Conservation (phyloP, 768 basidiomycete species). For the Kwoniella botswanensis region DNA sequence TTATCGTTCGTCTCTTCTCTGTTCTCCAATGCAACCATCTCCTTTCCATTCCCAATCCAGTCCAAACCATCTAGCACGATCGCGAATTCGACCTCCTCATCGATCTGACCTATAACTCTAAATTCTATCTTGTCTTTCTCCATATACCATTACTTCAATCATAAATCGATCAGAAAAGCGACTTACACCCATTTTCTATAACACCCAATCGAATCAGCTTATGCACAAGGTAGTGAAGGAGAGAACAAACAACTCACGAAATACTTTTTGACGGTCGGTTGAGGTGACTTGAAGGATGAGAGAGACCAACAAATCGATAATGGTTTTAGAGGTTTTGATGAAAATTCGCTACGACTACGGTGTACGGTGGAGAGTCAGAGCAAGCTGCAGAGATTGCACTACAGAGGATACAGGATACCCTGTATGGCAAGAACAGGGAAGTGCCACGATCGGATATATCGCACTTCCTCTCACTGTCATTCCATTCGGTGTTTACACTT, state of each 20-base stretch:
- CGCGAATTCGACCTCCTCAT: neutral
- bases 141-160: neutral
- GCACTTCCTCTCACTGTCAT: neutral
- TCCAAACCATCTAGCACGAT: neutral
- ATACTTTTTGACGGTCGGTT: slow-evolving; percentile 21
- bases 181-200: slow-evolving; percentile 43
- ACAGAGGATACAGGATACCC: neutral
- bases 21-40: too few species aligned
- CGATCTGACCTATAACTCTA: neutral
- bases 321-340: slow-evolving; percentile 1
- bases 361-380: neutral
- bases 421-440: neutral
- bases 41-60: too few species aligned
- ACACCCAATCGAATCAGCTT: slow-evolving; percentile 3
- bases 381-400: neutral
- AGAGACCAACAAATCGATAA: neutral
- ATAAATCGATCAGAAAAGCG: neutral
- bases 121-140: neutral
- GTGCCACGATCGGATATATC: slow-evolving; percentile 19
- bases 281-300: slow-evolving; percentile 31
- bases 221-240: neutral
- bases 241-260: slow-evolving; percentile 16
- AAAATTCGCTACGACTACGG: neutral
- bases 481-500: slow-evolving; percentile 9
- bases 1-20: too few species aligned